Evolutionary conservation across 164 flowering plant species (phyloP), one percentile per base, ranked within the genome.

Genomic region (Taxillus chinensis): DNA sequence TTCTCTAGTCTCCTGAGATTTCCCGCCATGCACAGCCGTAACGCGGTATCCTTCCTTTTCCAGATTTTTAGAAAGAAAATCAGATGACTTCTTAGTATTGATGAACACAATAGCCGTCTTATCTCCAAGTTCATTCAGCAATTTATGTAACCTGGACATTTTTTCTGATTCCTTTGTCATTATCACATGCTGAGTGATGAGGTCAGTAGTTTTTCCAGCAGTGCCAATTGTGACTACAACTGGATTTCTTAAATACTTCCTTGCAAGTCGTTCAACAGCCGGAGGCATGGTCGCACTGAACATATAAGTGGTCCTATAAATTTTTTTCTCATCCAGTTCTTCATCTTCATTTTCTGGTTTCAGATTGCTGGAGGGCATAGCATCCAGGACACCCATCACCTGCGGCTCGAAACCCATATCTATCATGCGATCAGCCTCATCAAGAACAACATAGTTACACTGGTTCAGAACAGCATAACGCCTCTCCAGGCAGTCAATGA

Each of bases 271-370:
- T 80, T 92, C 96, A 39, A 89, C 96, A 41, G 96, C 86, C 2
- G 89, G 81, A 0, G 98, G 96, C 98, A 92, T 89, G 7, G 96
- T 92, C 10, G 98, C 98, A 72, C 95, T 87, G 46, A 92, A 92
- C 98, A 92, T 92, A 50, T 92, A 87, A 27, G 96, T 92, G 1
- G 98, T 92, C 49, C 96, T 60, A 62, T 92, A 92, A 37, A 92
- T 87, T 78, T 59, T 74, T 54, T 89, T 91, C 77, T 76, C 90
- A 60, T 91, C 97, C 45, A 91, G 90, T 80, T 91, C 93, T 45
- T 91, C 97, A 66, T 90, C 97, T 74, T 90, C 93, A 68, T 90
- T 90, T 73, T 90, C 96, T 0, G 97, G 97, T 59, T 90, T 90
- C 67, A 90, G 53, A 76, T 88, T 91, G 66, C 93, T 91, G 0